Conservation (phyloP, 768 basidiomycete genomes). For the Coprinopsis cinerea region DNA sequence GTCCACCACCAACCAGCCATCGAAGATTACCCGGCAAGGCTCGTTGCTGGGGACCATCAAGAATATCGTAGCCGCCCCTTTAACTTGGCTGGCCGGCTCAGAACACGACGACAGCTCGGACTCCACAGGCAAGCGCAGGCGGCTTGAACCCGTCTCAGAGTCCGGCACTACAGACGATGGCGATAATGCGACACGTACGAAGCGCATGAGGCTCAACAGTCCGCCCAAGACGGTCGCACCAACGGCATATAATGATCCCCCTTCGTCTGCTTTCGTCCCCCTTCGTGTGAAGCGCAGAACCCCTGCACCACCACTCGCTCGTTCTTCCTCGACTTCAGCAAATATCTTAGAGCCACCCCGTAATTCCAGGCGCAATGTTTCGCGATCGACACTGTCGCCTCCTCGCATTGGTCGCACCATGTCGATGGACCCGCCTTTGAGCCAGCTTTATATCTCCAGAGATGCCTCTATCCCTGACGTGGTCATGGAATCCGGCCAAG, state of each 20-base stretch:
- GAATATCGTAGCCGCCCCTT: constrained; percentile 59
- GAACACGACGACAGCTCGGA: constrained; percentile 44
- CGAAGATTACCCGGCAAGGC: constrained; percentile 42
- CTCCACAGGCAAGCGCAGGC: constrained; percentile 50
- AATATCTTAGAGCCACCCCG: constrained; percentile 22
- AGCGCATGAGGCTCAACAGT: constrained; percentile 51
- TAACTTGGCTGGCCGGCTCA: constrained; percentile 49
- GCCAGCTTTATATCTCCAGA: constrained; percentile 26
- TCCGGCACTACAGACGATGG: constrained; percentile 25
- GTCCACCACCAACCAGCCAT: constrained; percentile 28
- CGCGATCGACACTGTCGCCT: constrained; percentile 40
- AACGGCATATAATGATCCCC: constrained; percentile 50
- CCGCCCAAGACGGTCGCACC: constrained; percentile 31
- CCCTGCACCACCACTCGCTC: constrained; percentile 18
- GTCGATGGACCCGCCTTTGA: constrained; percentile 63
- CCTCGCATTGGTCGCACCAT: constrained; percentile 52
- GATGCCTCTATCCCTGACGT: constrained; percentile 36
- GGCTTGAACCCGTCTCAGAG: constrained; percentile 28
- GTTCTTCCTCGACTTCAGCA: constrained; percentile 23
- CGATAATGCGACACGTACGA: constrained; percentile 31
- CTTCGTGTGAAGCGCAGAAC: constrained; percentile 20
- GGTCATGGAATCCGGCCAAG: constrained; percentile 23
- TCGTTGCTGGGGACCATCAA: constrained; percentile 60
- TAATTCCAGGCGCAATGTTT: constrained; percentile 18
- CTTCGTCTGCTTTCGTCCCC: constrained; percentile 36